Evolutionary conservation across 1,139 yeast genomes (phyloP), one percentile per base, ranked within the genome.

Genomic region (Pichia sp.): DNA sequence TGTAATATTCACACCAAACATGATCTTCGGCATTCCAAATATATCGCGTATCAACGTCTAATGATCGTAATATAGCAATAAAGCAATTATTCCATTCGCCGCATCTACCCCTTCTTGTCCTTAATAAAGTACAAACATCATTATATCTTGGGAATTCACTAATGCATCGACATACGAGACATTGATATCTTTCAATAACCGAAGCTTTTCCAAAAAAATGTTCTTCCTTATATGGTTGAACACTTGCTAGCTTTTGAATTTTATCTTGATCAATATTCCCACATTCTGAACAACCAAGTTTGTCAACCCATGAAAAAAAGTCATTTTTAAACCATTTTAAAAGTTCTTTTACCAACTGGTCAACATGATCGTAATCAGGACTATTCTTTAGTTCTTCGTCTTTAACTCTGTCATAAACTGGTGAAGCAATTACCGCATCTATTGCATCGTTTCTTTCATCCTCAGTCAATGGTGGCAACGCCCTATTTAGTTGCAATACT

Each of bases 31-130:
- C 68, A 59, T 88, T 88, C 94, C 94, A 85, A 2, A 88, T 69
- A 56, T 82, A 88, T 42, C 98, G 63, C 1, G 72, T 69, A 29
- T 74, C 66, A 7, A 78, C 63, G 1, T 83, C 87, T 29, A 88
- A 62, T 0, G 95, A 78, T 31, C 78, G 70, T 45, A 89, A 64
- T 3, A 88, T 63, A 32, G 87, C 65, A 41, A 85, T 71, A 56
- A 89, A 88, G 49, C 93, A 76, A 54, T 85, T 84, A 43, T 89
- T 93, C 95, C 95, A 89, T 60, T 89, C 98, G 3, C 98, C 98
- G 63, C 98, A 89, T 35, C 98, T 67, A 0, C 97, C 97, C 26
- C 60, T 58, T 31, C 87, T 65, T 0, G 82, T 75, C 21, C 71
- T 64, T 15, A 88, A 60, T 27, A 91, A 63, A 46, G 75, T 75